Evolutionary conservation across 306 rosid genomes (phyloP).

Genomic region (Lathyrus aphaca): DNA sequence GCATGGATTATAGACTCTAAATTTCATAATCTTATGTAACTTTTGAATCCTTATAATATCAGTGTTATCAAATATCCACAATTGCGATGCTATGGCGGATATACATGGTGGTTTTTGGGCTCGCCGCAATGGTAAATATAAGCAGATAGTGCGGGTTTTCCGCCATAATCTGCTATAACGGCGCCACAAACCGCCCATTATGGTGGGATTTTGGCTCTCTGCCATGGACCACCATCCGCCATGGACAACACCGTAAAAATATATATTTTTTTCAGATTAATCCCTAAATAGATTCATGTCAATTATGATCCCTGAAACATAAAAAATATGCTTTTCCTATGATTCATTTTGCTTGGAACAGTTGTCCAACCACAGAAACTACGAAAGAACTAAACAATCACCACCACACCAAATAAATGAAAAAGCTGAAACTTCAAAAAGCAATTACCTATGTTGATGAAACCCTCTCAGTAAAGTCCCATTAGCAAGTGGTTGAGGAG

Average conservation of each 20-base stretch:
- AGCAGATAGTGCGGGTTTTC: no score
- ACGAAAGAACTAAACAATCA: not conserved
- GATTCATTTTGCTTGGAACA: no score
- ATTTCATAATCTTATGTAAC: not conserved
- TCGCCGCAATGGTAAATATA: no score
- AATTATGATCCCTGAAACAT: not conserved
- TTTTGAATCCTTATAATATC: not conserved
- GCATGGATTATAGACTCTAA: not conserved
- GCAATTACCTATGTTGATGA: constrained; percentile 47
- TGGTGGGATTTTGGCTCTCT: no score
- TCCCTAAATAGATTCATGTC: not conserved
- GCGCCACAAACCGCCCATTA: no score
- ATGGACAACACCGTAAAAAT: not conserved
- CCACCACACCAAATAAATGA: not conserved
- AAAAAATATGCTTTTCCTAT: not conserved
- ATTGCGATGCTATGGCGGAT: no score
- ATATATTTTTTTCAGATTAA: not conserved
- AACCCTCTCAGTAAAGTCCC: constrained; percentile 39
- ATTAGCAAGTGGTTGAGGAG: constrained; percentile 31
- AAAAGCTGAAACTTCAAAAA: constrained; percentile 28
- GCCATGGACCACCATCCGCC: no score
- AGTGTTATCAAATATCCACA: no score
- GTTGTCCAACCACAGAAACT: no score
- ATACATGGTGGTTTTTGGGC: no score
- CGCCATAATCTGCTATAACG: no score